phyloP scores from a whole-genome alignment of 2,329 filamentous ascomycete species.

The Beauveria sp. region DNA sequence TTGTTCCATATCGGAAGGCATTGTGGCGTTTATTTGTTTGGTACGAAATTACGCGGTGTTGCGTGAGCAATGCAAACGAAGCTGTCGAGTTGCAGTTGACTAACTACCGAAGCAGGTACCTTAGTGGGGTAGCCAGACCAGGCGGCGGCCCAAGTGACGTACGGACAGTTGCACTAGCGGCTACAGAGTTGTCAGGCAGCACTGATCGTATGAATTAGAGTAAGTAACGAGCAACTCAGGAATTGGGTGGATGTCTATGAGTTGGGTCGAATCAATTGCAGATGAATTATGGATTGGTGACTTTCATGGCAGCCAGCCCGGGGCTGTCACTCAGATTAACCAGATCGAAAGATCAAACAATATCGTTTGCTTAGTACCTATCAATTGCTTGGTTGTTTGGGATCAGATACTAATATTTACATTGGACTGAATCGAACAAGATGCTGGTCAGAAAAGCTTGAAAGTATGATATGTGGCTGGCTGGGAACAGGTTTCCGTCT shows the following conservation, averaged over 20 bases:
- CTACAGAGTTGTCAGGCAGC: background rate
- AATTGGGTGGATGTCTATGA: background rate
- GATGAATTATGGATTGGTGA: background rate
- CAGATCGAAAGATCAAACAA: too few species aligned
- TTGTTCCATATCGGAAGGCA: slow-evolving; percentile 51
- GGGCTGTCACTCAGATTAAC: too few species aligned
- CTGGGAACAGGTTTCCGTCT: too few species aligned
- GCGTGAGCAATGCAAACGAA: background rate
- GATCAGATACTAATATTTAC: too few species aligned
- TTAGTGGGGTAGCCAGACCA: background rate
- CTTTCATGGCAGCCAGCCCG: background rate
- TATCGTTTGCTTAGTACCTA: too few species aligned
- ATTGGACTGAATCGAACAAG: too few species aligned
- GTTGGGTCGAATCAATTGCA: background rate
- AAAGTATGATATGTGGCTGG: too few species aligned
- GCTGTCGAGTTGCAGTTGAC: background rate
- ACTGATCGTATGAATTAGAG: background rate
- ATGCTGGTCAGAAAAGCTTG: too few species aligned
- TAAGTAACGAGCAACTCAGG: background rate
- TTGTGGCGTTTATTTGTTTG: slow-evolving; percentile 16
- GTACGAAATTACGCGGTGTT: background rate
- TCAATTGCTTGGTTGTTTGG: too few species aligned
- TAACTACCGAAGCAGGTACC: too few species aligned
- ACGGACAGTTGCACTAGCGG: background rate
- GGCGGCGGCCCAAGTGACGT: slow-evolving; percentile 2